Evolutionary conservation across 345 rosid species (phyloP), one percentile per base, ranked within the genome.

Genomic region (Eucalyptus marginata): DNA sequence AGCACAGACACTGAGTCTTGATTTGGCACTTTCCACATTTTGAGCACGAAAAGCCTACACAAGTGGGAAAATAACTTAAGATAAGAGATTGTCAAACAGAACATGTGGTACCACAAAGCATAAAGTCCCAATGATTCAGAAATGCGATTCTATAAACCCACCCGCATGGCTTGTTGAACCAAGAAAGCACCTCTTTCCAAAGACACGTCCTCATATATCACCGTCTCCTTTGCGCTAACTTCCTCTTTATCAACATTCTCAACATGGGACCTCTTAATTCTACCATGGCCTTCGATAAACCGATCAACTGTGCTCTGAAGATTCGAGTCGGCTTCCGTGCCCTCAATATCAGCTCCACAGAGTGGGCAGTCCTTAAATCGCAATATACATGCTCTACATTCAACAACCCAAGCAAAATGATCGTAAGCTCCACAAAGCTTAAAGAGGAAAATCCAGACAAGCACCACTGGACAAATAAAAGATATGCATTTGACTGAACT

Each of bases 161-260:
- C 99, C 96, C 99, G 93, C 98, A 96, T 96, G 51, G 99, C 97
- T 92, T 98, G 99, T 91, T 97, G 99, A 89, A 97, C 96, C 97
- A 98, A 94, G 94, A 98, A 98, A 87, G 97, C 94, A 87, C 99
- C 99, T 92, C 99, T 94, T 92, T 98, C 99, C 93, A 98, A 90
- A 36, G 99, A 98, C 40, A 98, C 98, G 84, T 98, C 99, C 88
- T 93, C 99, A 86, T 98, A 98, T 79, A 95, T 93, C 76, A 98
- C 98, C 22, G 92, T 94, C 66, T 93, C 93, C 62, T 93, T 93
- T 54, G 93, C 94, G 29, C 90, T 91, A 10, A 87, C 95, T 86
- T 90, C 95, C 91, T 93, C 96, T 51, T 92, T 89, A 76, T 93
- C 97, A 2, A 89, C 36, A 88, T 93, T 88, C 85, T 54, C 89